These are phyloP conservation scores for Tolypocladium ovalisporum DNA, from an alignment of 2,329 filamentous ascomycete species.

Conservation along the genomic window DNA sequence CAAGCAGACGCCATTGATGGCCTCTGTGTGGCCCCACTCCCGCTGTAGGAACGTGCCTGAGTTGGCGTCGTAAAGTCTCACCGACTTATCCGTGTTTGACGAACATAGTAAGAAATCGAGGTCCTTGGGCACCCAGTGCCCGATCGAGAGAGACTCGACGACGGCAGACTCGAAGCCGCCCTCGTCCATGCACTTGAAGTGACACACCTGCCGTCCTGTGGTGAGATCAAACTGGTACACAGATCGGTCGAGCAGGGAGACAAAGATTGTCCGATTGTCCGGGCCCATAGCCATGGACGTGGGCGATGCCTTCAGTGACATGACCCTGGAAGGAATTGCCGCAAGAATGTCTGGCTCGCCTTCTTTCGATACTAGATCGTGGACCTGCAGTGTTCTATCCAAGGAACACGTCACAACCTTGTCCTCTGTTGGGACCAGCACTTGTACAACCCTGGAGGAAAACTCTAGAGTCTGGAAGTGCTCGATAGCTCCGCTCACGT, in stretches of 20 bases:
- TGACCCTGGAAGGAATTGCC: constrained; percentile 64
- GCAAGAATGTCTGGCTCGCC: constrained; percentile 54
- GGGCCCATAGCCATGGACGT: constrained; percentile 67
- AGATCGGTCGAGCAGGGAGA: constrained; percentile 50
- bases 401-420: constrained; percentile 76
- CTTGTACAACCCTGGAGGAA: constrained; percentile 69
- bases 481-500: constrained; percentile 48
- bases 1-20: constrained; percentile 75
- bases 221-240: constrained; percentile 51
- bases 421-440: constrained; percentile 62
- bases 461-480: constrained; percentile 92
- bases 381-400: constrained; percentile 76
- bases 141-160: constrained; percentile 65
- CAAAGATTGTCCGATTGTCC: constrained; percentile 47
- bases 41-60: constrained; percentile 69
- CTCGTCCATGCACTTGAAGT: constrained; percentile 76
- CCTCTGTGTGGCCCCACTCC: constrained; percentile 92
- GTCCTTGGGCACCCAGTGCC: constrained; percentile 40
- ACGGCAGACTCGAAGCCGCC: constrained; percentile 73
- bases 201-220: constrained; percentile 57
- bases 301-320: constrained; percentile 78
- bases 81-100: constrained; percentile 91
- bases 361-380: constrained; percentile 65
- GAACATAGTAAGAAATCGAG: constrained; percentile 68
- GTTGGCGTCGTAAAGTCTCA: constrained; percentile 75